Evolutionary conservation across 176 grass and related monocot species (phyloP).

Genomic region (Poa annua): DNA sequence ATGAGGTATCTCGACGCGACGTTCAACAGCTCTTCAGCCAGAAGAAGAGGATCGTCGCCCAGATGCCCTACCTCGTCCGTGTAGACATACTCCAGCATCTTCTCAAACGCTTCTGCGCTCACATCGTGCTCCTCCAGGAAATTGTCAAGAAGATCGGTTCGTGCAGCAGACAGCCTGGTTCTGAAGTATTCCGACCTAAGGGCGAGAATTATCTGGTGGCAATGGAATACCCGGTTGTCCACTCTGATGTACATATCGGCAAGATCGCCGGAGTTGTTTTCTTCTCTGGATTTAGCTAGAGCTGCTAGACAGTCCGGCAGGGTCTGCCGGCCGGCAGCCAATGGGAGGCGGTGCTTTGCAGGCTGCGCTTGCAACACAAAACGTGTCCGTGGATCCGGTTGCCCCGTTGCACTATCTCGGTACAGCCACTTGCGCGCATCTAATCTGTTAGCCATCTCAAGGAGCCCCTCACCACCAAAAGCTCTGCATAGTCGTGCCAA

Average conservation of each 20-base stretch:
- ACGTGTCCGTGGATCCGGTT: constrained; percentile 64
- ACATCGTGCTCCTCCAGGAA: constrained; percentile 85
- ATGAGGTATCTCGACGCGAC: constrained; percentile 76
- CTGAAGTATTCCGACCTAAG: constrained; percentile 87
- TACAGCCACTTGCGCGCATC: constrained; percentile 59
- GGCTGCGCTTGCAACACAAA: constrained; percentile 72
- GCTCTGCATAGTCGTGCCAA: constrained; percentile 70
- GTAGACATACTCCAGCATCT: constrained; percentile 91
- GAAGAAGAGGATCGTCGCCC: constrained; percentile 22
- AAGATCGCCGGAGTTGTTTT: constrained; percentile 44
- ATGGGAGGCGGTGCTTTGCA: constrained; percentile 66
- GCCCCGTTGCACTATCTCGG: constrained; percentile 48
- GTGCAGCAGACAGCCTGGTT: constrained; percentile 71
- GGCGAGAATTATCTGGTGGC: constrained; percentile 82
- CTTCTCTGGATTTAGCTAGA: constrained; percentile 39
- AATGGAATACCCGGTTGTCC: constrained; percentile 63
- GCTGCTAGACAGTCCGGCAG: constrained; percentile 53
- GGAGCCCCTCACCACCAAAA: constrained; percentile 61
- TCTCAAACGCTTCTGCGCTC: constrained; percentile 80
- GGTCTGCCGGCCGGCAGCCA: constrained; percentile 44
- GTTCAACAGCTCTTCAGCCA: constrained; percentile 93
- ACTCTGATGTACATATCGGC: constrained; percentile 83
- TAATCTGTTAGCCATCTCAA: background rate
- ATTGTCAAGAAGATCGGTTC: constrained; percentile 44
- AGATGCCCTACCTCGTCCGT: constrained; percentile 71